Base-by-base conservation (phyloP, 176 grass and related monocot species). In the Luzula sylvatica region DNA sequence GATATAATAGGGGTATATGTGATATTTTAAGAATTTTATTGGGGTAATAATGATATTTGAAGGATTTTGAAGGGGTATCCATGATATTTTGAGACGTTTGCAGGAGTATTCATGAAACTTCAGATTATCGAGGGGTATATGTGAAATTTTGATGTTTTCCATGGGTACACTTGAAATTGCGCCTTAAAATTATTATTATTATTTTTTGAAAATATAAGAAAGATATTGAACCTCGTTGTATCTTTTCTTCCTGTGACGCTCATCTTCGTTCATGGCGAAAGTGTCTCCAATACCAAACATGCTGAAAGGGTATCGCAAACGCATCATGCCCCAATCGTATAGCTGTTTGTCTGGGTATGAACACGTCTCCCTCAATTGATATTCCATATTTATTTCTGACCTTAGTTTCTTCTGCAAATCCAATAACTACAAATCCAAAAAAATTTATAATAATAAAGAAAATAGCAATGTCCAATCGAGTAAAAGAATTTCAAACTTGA, bases 301-400 rank as follows among this genome's bases (percentile, higher is more conserved):
- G 60, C 56, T 68, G 76, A 70, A 88, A 71, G 92, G 81, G 71
- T 89, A 83, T 48, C 52, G 68, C 58, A 90, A 61, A 41, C 81
- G 75, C 92, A 90, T 98, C 85, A 90, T 82, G 56, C 92, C 86
- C 92, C 92, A 98, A 46, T 98, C 92, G 79, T 79, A 98, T 42
- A 98, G 70, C 60, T 87, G 92, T 26, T 47, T 86, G 38, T 98
- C 86, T 27, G 92, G 92, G 61, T 83, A 48, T 38, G 78, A 78
- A 71, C 92, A 90, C 74, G 82, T 87, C 48, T 87, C 72, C 26
- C 81, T 72, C 69, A 98, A 62, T 81, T 81, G 87, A 49, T 87
- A 90, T 70, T 98, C 92, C 50, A 70, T 65, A 56, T 61, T 77
- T 21, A 98, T 58, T 59, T 90, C 81, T 8, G 81, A 72, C 20